These are phyloP conservation scores for Boletus coccyginus DNA, from an alignment of 768 basidiomycete genomes.

Conservation along the genomic window DNA sequence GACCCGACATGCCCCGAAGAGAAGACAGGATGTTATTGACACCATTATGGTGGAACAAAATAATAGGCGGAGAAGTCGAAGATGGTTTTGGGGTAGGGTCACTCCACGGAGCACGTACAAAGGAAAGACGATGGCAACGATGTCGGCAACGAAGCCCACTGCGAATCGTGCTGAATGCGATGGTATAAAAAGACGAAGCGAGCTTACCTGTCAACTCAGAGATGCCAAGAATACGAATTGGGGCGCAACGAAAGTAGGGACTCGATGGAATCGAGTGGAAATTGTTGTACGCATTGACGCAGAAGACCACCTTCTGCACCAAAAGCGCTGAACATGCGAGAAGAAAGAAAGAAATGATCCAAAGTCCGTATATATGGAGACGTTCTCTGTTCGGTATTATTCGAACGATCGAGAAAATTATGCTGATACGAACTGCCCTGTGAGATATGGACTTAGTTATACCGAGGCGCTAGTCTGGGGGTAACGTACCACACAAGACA, in stretches of 20 bases:
- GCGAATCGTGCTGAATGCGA: neutral
- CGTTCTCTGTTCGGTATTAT: conserved; percentile 11
- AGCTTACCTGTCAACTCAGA: conserved; percentile 6
- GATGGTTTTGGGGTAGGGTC: neutral
- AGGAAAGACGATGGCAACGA: neutral
- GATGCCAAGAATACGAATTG: neutral
- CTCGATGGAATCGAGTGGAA: neutral
- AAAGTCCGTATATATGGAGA: conserved; percentile 6
- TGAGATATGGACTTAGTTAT: neutral
- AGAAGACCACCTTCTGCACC: conserved; percentile 4
- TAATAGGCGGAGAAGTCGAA: conserved; percentile 10
- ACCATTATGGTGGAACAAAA: conserved; percentile 5
- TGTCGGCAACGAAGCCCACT: conserved; percentile 1
- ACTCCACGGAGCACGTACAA: conserved; percentile 7
- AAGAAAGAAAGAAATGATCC: conserved; percentile 9
- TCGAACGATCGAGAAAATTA: conserved; percentile 18
- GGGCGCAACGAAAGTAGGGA: neutral
- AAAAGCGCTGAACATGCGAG: conserved; percentile 2
- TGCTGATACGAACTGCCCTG: conserved; percentile 24
- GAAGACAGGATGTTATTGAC: neutral
- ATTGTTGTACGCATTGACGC: neutral
- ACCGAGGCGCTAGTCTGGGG: neutral
- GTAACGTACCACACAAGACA: conserved; percentile 15
- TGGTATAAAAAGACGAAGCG: neutral
- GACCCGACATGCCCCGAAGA: neutral